These are phyloP conservation scores for Rhazya stricta DNA, from an alignment of 257 asterid species.

Conservation along the genomic window DNA sequence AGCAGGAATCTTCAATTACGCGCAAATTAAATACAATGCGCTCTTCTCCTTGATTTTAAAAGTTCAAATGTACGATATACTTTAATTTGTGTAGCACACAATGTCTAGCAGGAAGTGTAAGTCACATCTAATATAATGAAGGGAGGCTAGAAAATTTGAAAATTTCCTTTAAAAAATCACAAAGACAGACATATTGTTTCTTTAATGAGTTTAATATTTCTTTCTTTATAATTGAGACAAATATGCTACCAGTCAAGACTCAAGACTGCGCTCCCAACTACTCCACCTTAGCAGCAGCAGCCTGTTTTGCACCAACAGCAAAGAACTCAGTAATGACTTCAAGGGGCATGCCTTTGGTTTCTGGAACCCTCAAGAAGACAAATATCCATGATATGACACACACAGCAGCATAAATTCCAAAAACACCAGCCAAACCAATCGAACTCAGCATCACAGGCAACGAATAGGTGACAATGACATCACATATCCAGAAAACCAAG, in stretches of 20 bases:
- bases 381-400: constrained; percentile 65
- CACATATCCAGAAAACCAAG: constrained; percentile 82
- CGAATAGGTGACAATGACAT: constrained; percentile 75
- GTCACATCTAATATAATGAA: no score
- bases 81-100: no score
- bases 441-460: constrained; percentile 74
- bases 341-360: constrained; percentile 85
- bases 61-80: no score
- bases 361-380: constrained; percentile 71
- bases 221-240: background rate
- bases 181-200: background rate
- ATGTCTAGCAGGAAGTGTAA: no score
- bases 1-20: no score
- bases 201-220: constrained; percentile 1
- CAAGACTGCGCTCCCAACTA: constrained; percentile 14
- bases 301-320: constrained; percentile 68
- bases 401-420: constrained; percentile 63
- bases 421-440: constrained; percentile 75
- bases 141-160: background rate
- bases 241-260: background rate
- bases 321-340: constrained; percentile 85
- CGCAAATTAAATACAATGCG: no score
- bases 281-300: constrained; percentile 33
- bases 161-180: background rate
- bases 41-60: no score